Evolutionary conservation across 805 yeast species (phyloP).

Genomic region (Yarrowia sp.): DNA sequence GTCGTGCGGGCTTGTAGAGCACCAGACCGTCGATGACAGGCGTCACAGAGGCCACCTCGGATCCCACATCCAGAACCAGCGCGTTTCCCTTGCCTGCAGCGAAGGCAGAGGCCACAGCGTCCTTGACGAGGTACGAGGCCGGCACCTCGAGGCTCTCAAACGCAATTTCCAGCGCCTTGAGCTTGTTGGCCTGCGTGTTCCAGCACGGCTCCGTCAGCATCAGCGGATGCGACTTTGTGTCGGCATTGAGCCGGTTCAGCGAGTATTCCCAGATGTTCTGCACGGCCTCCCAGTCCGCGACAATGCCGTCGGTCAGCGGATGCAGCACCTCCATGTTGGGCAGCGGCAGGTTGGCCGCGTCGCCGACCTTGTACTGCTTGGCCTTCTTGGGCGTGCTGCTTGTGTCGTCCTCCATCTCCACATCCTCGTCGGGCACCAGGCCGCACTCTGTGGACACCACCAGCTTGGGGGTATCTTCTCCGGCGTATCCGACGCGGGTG

Average conservation of each 20-base stretch:
- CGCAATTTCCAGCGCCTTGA: constrained; percentile 65
- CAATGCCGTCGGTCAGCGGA: constrained; percentile 34
- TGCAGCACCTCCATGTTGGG: constrained; percentile 30
- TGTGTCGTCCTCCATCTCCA: constrained; percentile 20
- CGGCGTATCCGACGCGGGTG: constrained; percentile 87
- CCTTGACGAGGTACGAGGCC: constrained; percentile 75
- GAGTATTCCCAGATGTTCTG: constrained; percentile 67
- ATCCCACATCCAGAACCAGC: constrained; percentile 77
- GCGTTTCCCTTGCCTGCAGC: constrained; percentile 76
- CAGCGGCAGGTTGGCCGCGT: constrained; percentile 29
- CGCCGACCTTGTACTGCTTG: constrained; percentile 31
- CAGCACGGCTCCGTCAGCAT: constrained; percentile 84
- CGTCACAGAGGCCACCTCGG: constrained; percentile 60
- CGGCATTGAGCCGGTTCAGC: constrained; percentile 52
- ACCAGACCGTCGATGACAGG: constrained; percentile 38
- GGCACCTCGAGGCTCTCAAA: constrained; percentile 70
- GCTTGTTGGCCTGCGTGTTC: constrained; percentile 67
- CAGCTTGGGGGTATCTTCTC: constrained; percentile 79
- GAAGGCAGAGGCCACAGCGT: constrained; percentile 85
- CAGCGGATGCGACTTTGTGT: constrained; percentile 67
- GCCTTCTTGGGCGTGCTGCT: constrained; percentile 11
- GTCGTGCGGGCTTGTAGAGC: constrained; percentile 51
- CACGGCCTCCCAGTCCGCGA: constrained; percentile 80
- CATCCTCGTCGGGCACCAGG: constrained; percentile 27
- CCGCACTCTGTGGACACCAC: constrained; percentile 52